Evolutionary conservation across 768 basidiomycete genomes (phyloP), one percentile per base, ranked within the genome.

Genomic region (Phlegmacium glaucopus): DNA sequence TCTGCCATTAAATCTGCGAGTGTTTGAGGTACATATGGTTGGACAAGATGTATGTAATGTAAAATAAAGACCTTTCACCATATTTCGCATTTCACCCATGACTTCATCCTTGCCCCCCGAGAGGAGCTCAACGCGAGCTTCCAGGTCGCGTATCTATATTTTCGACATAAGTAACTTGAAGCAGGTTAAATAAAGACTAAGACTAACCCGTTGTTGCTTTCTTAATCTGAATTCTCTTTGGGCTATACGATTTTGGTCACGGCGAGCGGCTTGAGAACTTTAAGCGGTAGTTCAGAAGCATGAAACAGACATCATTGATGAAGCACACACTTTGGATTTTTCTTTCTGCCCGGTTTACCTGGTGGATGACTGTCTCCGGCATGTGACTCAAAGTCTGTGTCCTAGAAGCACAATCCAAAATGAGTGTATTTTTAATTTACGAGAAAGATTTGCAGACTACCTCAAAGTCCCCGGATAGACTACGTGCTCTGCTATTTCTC

Each of bases 31-130:
- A 48, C 47, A 16, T 41, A 11, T 28, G 10, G 48, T 41, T 18
- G n/a, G 35, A 39, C 44, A 37, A 38, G 32, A 27, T 42, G 41
- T 9, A 47, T 37, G 29, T 30, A 45, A 28, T 13, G 32, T 39
- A 26, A 26, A 36, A 39, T 13, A 58, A 70, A 11, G 37, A 82
- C 88, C 88, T 71, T 82, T 89, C 37, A 94, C 68, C 41, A 94
- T 84, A 54, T 87, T 84, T 49, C 87, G 76, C 77, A 94, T 78
- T 64, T 94, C 87, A 25, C 79, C 80, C 45, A 91, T 71, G 6
- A 90, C 84, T 66, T 95, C 90, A 74, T 94, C 94, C 59, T 92
- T 85, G 35, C 89, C 90, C 15, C 90, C 92, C 5, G 93, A 95
- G 13, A 96, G 77, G 7, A 96, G 84, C 67, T 94, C 93, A n/a